Conservation (phyloP, 176 grass and related monocot species). For the Eleusine coracana region DNA sequence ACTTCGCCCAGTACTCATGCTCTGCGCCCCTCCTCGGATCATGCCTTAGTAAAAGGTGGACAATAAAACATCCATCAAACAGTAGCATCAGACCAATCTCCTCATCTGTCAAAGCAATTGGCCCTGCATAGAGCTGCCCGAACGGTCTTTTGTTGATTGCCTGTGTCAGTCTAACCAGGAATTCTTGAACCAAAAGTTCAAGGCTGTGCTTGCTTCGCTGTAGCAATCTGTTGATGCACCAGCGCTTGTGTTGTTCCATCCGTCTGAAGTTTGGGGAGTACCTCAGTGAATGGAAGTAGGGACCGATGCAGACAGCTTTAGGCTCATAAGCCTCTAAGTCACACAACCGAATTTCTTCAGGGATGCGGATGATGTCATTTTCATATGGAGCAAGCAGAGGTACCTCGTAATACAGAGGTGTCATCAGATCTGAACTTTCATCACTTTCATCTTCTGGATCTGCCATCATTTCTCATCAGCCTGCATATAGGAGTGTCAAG, state of each 20-base stretch:
- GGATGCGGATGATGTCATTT: not conserved
- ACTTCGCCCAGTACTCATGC: slow-evolving; percentile 9
- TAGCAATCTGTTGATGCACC: slow-evolving; percentile 1
- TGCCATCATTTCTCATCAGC: not conserved
- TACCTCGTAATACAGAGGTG: not conserved
- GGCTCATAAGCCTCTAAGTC: slow-evolving; percentile 19
- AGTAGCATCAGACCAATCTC: slow-evolving; percentile 27
- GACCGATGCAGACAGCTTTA: slow-evolving; percentile 20
- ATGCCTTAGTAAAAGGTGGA: slow-evolving; percentile 11
- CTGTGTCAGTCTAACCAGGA: slow-evolving; percentile 9
- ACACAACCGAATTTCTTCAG: slow-evolving; percentile 4
- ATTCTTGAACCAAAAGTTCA: slow-evolving; percentile 11
- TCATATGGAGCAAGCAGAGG: slow-evolving; percentile 11
- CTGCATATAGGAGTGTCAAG: slow-evolving; percentile 19
- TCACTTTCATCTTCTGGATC: slow-evolving; percentile 1
- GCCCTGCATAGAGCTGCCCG: not conserved
- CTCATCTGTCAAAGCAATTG: slow-evolving; percentile 19
- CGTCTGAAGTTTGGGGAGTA: slow-evolving; percentile 26
- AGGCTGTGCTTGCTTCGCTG: slow-evolving; percentile 10
- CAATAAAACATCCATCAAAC: slow-evolving; percentile 34
- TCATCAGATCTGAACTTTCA: not conserved
- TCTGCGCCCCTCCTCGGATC: not conserved
- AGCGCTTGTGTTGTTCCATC: slow-evolving; percentile 6
- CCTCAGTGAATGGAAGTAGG: slow-evolving; percentile 13
- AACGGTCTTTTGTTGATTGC: slow-evolving; percentile 12